Base-by-base conservation (phyloP, 805 yeast species). In the Metschnikowia reukaufii region DNA sequence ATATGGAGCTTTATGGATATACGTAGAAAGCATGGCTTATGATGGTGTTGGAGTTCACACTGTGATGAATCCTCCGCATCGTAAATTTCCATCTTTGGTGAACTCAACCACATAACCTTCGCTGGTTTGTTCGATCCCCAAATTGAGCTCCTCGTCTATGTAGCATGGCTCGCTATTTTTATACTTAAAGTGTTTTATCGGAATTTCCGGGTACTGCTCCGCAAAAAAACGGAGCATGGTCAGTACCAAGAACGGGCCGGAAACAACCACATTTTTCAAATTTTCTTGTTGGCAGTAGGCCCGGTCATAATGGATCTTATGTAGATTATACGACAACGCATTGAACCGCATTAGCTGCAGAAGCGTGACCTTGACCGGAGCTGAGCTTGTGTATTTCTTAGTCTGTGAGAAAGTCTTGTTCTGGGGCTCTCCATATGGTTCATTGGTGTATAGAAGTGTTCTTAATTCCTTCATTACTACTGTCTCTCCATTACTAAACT, bases 261-360 rank as follows among this genome's bases (percentile, higher is more conserved):
- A 96, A 0, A 85, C 83, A 0, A 92, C 66, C 0, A 83, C 63
- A 30, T 72, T 70, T 0, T 84, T 82, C 41, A 88, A 78, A 0
- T 78, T 73, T 58, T 92, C 98, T 2, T 56, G 46, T 3, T 44
- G 55, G 6, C 88, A 75, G 61, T 87, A 88, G 0, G 53, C 52
- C 5, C 64, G 61, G 59, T 88, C 87, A 63, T 82, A 83, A 66
- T 92, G 99, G 33, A 92, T 88, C 48, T 77, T 76, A 65, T 92
- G 99, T 3, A 95, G 74, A 62, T 92, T 92, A 67, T 83, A 83
- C 1, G 94, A 83, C 44, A 94, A 63, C 10, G 88, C 84, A 37
- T 92, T 83, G 66, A 82, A 87, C 51, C 88, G 68, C 53, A 82
- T 74, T 30, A 82, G 70, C 33, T 79, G 72, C 6, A 71, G 59